Conservation (phyloP, 2,329 filamentous ascomycete genomes). For the Trichoderma lentiforme region DNA sequence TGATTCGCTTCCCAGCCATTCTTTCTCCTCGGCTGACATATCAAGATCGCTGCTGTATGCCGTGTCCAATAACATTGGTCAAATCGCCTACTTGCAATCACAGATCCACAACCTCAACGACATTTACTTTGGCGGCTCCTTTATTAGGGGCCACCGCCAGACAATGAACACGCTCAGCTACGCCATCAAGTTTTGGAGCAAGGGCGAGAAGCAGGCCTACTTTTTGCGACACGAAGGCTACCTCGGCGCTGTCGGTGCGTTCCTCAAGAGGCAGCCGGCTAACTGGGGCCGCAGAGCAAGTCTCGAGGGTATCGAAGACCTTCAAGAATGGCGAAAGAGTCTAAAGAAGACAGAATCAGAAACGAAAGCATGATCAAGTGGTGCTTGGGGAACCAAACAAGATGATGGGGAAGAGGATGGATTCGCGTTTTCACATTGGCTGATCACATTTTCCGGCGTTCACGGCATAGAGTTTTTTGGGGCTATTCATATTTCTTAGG, state of each 20-base stretch:
- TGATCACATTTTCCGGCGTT: neutral
- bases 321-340: constrained; percentile 30
- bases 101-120: constrained; percentile 87
- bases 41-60: constrained; percentile 90
- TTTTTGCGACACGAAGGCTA: constrained; percentile 96
- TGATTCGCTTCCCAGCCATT: constrained; percentile 31
- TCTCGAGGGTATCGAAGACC: constrained; percentile 52
- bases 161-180: constrained; percentile 98
- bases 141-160: constrained; percentile 92
- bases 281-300: constrained; percentile 89
- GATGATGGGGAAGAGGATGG: neutral
- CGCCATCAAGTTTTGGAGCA: constrained; percentile 96
- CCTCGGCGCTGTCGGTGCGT: constrained; percentile 88
- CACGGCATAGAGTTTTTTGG: neutral
- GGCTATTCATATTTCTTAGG: neutral
- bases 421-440: neutral
- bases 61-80: constrained; percentile 96
- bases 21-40: constrained; percentile 79
- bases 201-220: constrained; percentile 90
- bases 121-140: constrained; percentile 97
- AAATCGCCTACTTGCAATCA: constrained; percentile 95
- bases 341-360: constrained; percentile 15
- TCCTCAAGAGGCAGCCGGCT: constrained; percentile 82
- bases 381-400: neutral
- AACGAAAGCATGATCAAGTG: neutral